Conservation (phyloP, 768 basidiomycete genomes). For the Leucocoprinus birnbaumii region DNA sequence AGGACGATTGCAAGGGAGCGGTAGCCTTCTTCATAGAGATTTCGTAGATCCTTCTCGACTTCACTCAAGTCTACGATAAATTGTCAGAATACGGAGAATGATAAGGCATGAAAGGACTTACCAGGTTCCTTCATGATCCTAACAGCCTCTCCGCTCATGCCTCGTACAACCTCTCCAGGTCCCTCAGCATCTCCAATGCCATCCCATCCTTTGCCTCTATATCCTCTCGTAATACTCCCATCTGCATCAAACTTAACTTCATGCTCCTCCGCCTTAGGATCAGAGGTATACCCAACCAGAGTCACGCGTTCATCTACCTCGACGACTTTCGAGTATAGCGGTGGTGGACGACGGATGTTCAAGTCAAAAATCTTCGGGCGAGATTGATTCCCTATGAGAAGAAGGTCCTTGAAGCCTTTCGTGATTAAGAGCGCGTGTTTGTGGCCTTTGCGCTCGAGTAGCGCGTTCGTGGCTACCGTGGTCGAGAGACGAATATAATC, state of each 20-base stretch:
- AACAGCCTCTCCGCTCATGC: conserved; percentile 88
- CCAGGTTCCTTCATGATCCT: conserved; percentile 76
- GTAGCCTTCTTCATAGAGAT: conserved; percentile 78
- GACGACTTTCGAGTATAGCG: conserved; percentile 75
- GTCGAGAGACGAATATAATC: conserved; percentile 92
- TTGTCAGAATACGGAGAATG: too few species aligned
- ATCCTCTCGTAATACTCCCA: conserved; percentile 64
- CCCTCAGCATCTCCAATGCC: conserved; percentile 68
- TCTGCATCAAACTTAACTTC: conserved; percentile 73
- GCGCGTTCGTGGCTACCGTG: conserved; percentile 94
- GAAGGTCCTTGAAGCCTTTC: conserved; percentile 85
- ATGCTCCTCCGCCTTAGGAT: conserved; percentile 76
- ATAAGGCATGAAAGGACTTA: conserved; percentile 18
- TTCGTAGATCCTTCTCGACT: conserved; percentile 61
- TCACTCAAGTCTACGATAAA: conserved; percentile 47
- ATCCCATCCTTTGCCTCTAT: conserved; percentile 79
- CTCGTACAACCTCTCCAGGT: conserved; percentile 75
- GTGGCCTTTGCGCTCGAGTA: conserved; percentile 92
- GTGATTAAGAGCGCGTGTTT: conserved; percentile 91
- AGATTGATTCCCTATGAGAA: conserved; percentile 93
- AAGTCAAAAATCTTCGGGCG: conserved; percentile 95
- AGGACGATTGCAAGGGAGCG: conserved; percentile 88
- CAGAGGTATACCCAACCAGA: conserved; percentile 88
- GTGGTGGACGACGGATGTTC: conserved; percentile 75
- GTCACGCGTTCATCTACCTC: conserved; percentile 92